Base-by-base conservation (phyloP, 345 rosid species). In the Populus deltoides region DNA sequence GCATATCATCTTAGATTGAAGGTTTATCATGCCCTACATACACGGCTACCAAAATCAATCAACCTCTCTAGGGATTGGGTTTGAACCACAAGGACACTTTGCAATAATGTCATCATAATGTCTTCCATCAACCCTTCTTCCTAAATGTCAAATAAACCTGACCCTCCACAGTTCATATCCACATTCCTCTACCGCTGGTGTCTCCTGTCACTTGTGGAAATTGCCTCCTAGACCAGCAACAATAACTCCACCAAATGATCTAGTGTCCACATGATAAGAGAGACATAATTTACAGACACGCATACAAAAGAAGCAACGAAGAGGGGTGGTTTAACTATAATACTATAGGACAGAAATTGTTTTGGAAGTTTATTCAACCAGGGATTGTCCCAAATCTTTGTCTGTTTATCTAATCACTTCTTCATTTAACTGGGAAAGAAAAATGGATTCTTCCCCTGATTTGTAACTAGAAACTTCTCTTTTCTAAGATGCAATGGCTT, bases 1-100 rank as follows among this genome's bases (percentile, higher is more conserved):
- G 75, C 75, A 77, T 73, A 75, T 73, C 80, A 81, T 51, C 81
- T 77, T 77, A 73, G 77, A 38, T 41, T 24, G 22, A 81, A 43
- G 43, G 77, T 53, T 43, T 33, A 4, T 4, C 61, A 20, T 65
- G 38, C 81, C 84, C 84, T 73, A 77, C 81, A 61, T 39, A 49
- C 78, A 81, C 68, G 13, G 36, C 35, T 69, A 67, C 72, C 78
- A 18, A 73, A 68, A 73, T 61, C 78, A 81, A 73, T 73, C 73
- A 77, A 68, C 59, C 15, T 72, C 71, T 45, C n/a, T 36, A 68
- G 66, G 27, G 59, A 72, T 71, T 38, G 65, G 24, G 55, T 13
- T 62, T 59, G 66, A 63, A 59, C 45, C 62, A 61, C 69, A 31
- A 62, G 49, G 59, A 5, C 5, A 13, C 15, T 20, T 17, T 18